phyloP scores from a whole-genome alignment of 331 rosid genomes.

The Cydonia oblonga region DNA sequence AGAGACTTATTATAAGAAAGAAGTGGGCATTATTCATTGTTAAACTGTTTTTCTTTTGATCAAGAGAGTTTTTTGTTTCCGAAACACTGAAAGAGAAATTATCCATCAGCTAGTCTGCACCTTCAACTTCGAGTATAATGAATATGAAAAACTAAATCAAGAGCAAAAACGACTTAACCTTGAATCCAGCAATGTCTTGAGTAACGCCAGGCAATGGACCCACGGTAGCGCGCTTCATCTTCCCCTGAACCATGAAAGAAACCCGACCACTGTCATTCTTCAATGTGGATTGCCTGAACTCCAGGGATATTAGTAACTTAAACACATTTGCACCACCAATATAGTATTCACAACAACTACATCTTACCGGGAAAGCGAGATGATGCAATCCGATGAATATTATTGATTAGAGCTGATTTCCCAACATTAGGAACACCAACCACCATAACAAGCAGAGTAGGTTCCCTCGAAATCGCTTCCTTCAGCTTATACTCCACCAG shows the following conservation, averaged over 20 bases:
- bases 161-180: constrained; percentile 31
- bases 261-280: constrained; percentile 8
- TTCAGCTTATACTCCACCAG: constrained; percentile 71
- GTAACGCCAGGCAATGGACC: constrained; percentile 93
- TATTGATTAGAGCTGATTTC: constrained; percentile 71
- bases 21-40: too few species aligned
- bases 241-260: constrained; percentile 54
- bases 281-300: neutral
- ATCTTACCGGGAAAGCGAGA: constrained; percentile 56
- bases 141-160: neutral
- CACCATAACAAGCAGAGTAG: constrained; percentile 90
- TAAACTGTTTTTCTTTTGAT: too few species aligned
- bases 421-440: constrained; percentile 94
- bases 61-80: too few species aligned
- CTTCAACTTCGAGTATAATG: neutral
- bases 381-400: constrained; percentile 65
- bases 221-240: constrained; percentile 73
- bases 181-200: constrained; percentile 85
- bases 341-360: neutral
- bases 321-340: neutral
- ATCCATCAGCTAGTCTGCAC: neutral
- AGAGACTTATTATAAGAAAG: too few species aligned
- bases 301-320: neutral
- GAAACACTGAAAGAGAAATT: too few species aligned
- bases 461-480: constrained; percentile 66